Evolutionary conservation across 768 basidiomycete genomes (phyloP), one percentile per base, ranked within the genome.

Genomic region (Sporobolomyces pararoseus): DNA sequence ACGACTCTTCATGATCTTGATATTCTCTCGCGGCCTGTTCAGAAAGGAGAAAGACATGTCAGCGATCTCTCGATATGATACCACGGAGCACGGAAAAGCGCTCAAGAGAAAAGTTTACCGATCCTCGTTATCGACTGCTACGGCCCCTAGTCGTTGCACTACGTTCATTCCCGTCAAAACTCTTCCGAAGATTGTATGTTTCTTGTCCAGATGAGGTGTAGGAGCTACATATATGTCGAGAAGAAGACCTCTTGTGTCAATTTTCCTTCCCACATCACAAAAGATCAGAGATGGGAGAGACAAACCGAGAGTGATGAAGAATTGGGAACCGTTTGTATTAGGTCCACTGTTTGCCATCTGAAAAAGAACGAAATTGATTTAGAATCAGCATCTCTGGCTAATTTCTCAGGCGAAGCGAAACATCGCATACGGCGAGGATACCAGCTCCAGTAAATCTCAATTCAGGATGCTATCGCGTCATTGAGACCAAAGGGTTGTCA

Each of bases 371-470:
- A 27, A 34, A 34, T 13, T 19, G 42, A 29, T 6, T 61, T 1
- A 50, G 61, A 21, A 4, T 23, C 17, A 35, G 6, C 23, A 29
- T 27, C 31, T 31, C 51, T 44, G n/a, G n/a, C n/a, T n/a, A n/a
- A n/a, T n/a, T n/a, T n/a, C n/a, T n/a, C n/a, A n/a, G n/a, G 21
- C 32, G 31, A 47, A 12, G 46, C 25, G 23, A 31, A 31, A 25
- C 31, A 34, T 12, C 37, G 13, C 32, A 31, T 7, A 60, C 91
- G 13, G 91, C 92, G 31, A 98, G 86, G 66, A 97, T 93, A 1
- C 95, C 95, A 50, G 94, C 93, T 23, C 95, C 95, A 3, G 92
- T 93, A 82, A 97, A 97, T 55, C 93, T 83, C 75, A 97, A 80
- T 19, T 96, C 93, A 2, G 90, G 88, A 75, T 91, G 85, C 60